Evolutionary conservation across 306 rosid species (phyloP), one percentile per base, ranked within the genome.

Genomic region (Delonix regia): DNA sequence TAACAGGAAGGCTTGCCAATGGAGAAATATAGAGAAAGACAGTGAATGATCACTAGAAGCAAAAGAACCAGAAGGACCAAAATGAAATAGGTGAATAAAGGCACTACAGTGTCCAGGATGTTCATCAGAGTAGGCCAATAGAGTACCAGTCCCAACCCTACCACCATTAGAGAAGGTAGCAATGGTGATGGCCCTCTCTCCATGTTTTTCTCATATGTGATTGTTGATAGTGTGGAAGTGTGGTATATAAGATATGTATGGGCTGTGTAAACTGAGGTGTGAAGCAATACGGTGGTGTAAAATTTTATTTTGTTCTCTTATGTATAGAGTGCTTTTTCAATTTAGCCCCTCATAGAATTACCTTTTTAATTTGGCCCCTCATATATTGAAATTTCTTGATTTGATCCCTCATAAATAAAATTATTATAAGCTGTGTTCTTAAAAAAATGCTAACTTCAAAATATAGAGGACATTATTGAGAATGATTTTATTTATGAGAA

Each of bases 101-200:
- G 51, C 68, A 41, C 76, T 3, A 77, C 49, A 6, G 64, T 72
- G 36, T 88, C 97, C 72, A 74, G 51, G 8, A 89, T 33, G 41
- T 84, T 81, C 22, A 69, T 13, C 1, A 88, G 10, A 62, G 69
- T 78, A 10, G 97, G 82, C 70, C 93, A 80, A 56, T 62, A 84
- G 34, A 94, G 27, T 62, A 90, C 11, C 74, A 89, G 24, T 48
- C 88, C 94, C 48, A 92, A 78, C 9, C 78, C 81, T 30, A 86
- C 68, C 27, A 92, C 92, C 65, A 88, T 14, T 60, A 94, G 39
- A 64, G 73, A 80, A 25, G 97, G 97, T 2, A 90, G n/a, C 25
- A 92, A 7, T 38, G 97, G 97, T 47, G 97, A 94, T 71, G 97
- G 97, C 14, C 92, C 97, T 41, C 67, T 83, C 25, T 81, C 84